phyloP scores from a whole-genome alignment of 2,329 filamentous ascomycete genomes.

The Aspergillus fijiensis region DNA sequence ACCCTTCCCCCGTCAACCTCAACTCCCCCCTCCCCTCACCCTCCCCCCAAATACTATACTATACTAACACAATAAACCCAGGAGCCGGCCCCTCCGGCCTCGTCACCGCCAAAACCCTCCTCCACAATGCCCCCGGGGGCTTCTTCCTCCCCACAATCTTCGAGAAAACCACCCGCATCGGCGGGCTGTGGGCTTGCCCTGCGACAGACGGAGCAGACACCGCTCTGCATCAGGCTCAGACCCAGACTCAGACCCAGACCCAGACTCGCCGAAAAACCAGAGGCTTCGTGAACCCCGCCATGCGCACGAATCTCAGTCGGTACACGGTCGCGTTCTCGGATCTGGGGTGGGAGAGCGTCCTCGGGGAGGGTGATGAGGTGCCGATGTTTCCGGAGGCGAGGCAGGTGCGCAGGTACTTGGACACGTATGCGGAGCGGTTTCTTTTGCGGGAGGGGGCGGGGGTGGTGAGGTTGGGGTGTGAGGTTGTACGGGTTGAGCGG shows the following conservation, averaged over 20 bases:
- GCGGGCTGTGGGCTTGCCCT: slow-evolving; percentile 67
- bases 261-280: not conserved
- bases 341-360: slow-evolving; percentile 63
- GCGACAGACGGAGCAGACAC: too few species aligned
- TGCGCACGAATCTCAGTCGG: slow-evolving; percentile 65
- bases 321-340: slow-evolving; percentile 67
- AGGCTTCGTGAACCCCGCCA: slow-evolving; percentile 57
- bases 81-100: slow-evolving; percentile 69
- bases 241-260: too few species aligned
- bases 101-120: slow-evolving; percentile 69
- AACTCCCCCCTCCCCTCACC: not conserved
- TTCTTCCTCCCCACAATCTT: slow-evolving; percentile 69
- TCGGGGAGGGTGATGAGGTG: slow-evolving; percentile 22
- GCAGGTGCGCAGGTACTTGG: slow-evolving; percentile 72
- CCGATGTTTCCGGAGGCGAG: slow-evolving; percentile 73
- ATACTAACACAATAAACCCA: slow-evolving; percentile 29
- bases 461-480: slow-evolving; percentile 52
- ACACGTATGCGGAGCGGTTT: slow-evolving; percentile 63
- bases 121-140: slow-evolving; percentile 51
- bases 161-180: slow-evolving; percentile 64
- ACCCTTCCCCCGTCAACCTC: too few species aligned
- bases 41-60: not conserved
- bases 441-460: slow-evolving; percentile 27
- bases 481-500: slow-evolving; percentile 32
- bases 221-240: too few species aligned